Conservation (phyloP, 1,139 yeast genomes). For the Yarrowia galli region DNA sequence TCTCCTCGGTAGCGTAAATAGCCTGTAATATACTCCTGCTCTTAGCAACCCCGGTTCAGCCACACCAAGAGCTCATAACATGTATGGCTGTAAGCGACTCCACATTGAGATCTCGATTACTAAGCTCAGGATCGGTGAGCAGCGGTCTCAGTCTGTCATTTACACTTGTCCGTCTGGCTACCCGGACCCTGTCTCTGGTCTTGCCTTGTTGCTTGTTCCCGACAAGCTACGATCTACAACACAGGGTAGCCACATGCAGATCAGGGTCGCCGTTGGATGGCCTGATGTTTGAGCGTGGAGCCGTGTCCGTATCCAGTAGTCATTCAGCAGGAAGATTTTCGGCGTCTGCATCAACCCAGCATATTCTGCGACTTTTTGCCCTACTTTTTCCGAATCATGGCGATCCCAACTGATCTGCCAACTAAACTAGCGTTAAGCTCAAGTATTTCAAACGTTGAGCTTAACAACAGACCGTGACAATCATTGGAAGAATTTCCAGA, state of each 20-base stretch:
- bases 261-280: slow-evolving; percentile 31
- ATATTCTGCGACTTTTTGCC: not conserved
- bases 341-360: slow-evolving; percentile 2
- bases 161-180: no score
- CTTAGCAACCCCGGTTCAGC: no score
- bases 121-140: not conserved
- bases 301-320: not conserved
- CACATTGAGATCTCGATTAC: not conserved
- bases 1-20: no score
- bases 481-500: not conserved
- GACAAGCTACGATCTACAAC: not conserved
- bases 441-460: no score
- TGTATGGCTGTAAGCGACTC: not conserved
- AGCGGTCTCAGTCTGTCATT: no score
- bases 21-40: no score
- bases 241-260: slow-evolving; percentile 8
- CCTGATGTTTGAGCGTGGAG: slow-evolving; percentile 9
- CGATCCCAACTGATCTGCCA: not conserved
- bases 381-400: not conserved
- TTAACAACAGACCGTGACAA: not conserved
- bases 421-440: not conserved
- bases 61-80: no score
- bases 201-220: not conserved
- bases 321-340: not conserved
- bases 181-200: no score